Evolutionary conservation across 495 filamentous ascomycete species (phyloP).

Genomic region (Penicillium ucsense): DNA sequence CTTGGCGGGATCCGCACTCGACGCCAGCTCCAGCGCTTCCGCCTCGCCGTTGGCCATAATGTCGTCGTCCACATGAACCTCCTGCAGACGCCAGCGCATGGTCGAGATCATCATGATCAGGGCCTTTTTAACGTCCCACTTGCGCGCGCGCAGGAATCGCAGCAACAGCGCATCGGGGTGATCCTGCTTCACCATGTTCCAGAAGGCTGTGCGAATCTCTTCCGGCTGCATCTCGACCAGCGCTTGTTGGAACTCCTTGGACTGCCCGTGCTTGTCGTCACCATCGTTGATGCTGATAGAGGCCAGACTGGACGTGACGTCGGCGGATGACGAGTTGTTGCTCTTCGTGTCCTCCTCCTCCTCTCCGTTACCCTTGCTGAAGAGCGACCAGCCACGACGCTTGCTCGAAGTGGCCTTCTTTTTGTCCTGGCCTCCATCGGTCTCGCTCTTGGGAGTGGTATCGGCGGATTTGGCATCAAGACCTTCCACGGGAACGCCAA

Average conservation of each 20-base stretch:
- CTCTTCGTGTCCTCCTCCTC: conserved; percentile 46
- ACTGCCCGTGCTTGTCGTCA: conserved; percentile 90
- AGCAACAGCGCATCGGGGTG: conserved; percentile 82
- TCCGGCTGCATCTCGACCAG: conserved; percentile 67
- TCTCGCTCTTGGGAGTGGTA: conserved; percentile 6
- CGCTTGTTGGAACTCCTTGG: conserved; percentile 74
- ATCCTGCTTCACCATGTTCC: conserved; percentile 94
- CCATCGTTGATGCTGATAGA: conserved; percentile 39
- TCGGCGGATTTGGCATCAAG: conserved; percentile 14
- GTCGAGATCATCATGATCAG: conserved; percentile 91
- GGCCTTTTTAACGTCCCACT: conserved; percentile 92
- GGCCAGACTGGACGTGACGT: conserved; percentile 21
- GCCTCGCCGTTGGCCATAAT: conserved; percentile 74
- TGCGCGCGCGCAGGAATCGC: conserved; percentile 83
- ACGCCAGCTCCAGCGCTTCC: conserved; percentile 48
- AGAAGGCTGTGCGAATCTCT: conserved; percentile 71
- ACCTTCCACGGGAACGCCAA: conserved; percentile 47
- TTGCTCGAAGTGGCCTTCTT: conserved; percentile 57
- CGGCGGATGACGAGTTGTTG: conserved; percentile 20
- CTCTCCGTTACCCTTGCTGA: conserved; percentile 44
- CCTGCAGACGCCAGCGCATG: conserved; percentile 77
- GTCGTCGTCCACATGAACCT: conserved; percentile 79
- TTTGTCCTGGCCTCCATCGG: conserved; percentile 28
- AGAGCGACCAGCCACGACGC: conserved; percentile 46
- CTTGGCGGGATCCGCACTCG: conserved; percentile 41